phyloP scores from a whole-genome alignment of 805 yeast genomes.

The Kazachstania viticola region DNA sequence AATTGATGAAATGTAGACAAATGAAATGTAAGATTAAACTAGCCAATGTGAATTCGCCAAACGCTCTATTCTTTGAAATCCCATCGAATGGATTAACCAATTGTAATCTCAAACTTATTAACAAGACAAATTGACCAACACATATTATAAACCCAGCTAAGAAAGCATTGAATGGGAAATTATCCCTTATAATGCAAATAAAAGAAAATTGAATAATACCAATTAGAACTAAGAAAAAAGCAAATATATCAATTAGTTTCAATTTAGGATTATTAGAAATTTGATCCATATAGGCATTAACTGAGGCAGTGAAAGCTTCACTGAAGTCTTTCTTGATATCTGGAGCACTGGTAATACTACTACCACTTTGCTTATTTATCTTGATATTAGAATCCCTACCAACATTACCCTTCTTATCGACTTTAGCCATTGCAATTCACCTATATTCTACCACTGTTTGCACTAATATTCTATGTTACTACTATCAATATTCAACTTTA shows the following conservation, averaged over 20 bases:
- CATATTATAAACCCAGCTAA: conserved; percentile 85
- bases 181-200: conserved; percentile 60
- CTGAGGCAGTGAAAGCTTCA: conserved; percentile 18
- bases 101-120: conserved; percentile 75
- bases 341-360: conserved; percentile 1
- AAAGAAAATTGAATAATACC: conserved; percentile 75
- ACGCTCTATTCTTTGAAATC: conserved; percentile 48
- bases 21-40: conserved; percentile 82
- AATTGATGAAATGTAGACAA: conserved; percentile 84
- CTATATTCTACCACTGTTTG: too few relatives aligned
- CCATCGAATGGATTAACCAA: conserved; percentile 34
- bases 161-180: conserved; percentile 94
- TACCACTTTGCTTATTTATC: too few relatives aligned
- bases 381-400: conserved; percentile 1
- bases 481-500: too few relatives aligned
- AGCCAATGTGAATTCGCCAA: conserved; percentile 83
- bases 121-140: conserved; percentile 90
- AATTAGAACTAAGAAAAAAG: conserved; percentile 58
- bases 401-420: neutral
- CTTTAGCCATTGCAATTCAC: too few relatives aligned
- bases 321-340: conserved; percentile 13
- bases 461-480: too few relatives aligned
- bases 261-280: conserved; percentile 33
- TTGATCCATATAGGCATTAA: conserved; percentile 15
- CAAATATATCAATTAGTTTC: conserved; percentile 65